Evolutionary conservation across 2,329 filamentous ascomycete species (phyloP), one percentile per base, ranked within the genome.

Genomic region (Aspergillus brasiliensis): DNA sequence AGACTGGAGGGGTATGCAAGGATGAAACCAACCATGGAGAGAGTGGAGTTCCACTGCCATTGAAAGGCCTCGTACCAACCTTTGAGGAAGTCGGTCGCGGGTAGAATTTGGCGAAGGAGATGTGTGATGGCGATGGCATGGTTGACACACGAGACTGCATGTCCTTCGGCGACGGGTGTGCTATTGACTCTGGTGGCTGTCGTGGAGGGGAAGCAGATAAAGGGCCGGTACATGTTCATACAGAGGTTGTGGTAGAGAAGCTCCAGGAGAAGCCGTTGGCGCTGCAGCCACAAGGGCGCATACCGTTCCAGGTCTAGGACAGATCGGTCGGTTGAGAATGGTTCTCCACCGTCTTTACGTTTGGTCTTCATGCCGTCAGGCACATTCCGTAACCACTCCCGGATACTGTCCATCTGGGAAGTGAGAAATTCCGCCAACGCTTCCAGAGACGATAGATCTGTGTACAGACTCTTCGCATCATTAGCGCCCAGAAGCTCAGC

Each of bases 21-120:
- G 2, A 75, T 52, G 57, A 74, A 77, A 2, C 71, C 76, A 8
- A 75, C 60, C 3, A 77, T 56, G 6, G 73, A 73, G 56, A 77
- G 70, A 51, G 72, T 67, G 11, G 72, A 63, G 59, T 68, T 71
- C 72, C 72, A 74, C 52, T 72, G 69, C 23, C 57, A 67, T 8
- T 68, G 62, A 31, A 72, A 73, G 27, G 64, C 68, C 40, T 73
- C 69, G 37, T 69, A 61, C 72, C 71, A 74, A 8, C 72, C 70
- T 10, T 62, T 44, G 0, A 71, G 58, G 8, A 69, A 59, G 0
- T 57, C 44, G 4, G 61, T 65, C 31, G 55, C 48, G 19, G 53
- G 47, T 2, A 62, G 8, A 5, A 56, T 42, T 19, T 59, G 57
- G n/a, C 23, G 51, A 1, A n/a, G 28, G 17, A 59, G 28, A 4